Conservation (phyloP, 2,329 filamentous ascomycete genomes). For the Penicillium janthinellum region DNA sequence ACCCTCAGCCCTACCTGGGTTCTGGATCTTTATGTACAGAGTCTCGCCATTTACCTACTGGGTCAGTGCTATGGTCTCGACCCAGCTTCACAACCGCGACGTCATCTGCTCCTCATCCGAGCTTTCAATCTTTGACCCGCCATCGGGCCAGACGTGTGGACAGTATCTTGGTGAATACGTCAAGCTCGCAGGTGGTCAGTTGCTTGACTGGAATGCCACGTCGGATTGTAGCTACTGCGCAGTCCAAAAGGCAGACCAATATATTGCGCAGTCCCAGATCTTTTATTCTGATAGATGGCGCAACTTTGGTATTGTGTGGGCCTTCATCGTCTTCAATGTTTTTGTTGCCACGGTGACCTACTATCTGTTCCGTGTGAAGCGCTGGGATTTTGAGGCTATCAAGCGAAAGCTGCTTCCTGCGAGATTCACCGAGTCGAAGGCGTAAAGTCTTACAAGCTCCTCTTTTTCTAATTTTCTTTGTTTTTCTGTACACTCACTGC, state of each 20-base stretch:
- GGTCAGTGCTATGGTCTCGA: constrained; percentile 66
- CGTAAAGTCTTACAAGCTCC: not conserved
- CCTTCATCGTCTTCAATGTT: constrained; percentile 61
- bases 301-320: constrained; percentile 67
- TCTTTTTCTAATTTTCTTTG: no score
- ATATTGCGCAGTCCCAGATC: constrained; percentile 47
- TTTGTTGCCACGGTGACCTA: constrained; percentile 50
- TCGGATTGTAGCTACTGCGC: constrained; percentile 55
- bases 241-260: constrained; percentile 41
- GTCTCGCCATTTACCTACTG: constrained; percentile 59
- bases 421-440: constrained; percentile 17
- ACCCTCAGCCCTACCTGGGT: constrained; percentile 60
- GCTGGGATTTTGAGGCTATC: constrained; percentile 23
- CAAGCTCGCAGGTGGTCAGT: constrained; percentile 52
- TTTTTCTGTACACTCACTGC: no score
- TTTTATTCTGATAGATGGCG: constrained; percentile 64
- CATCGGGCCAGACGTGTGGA: constrained; percentile 57
- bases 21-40: constrained; percentile 69
- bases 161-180: constrained; percentile 61
- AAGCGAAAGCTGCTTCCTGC: constrained; percentile 14
- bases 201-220: constrained; percentile 54
- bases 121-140: constrained; percentile 65
- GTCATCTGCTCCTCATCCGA: constrained; percentile 72
- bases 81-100: constrained; percentile 66
- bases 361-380: constrained; percentile 41